Base-by-base conservation (phyloP, 225 moss, liverwort and hornwort species). In the Rhytidiadelphus loreus region DNA sequence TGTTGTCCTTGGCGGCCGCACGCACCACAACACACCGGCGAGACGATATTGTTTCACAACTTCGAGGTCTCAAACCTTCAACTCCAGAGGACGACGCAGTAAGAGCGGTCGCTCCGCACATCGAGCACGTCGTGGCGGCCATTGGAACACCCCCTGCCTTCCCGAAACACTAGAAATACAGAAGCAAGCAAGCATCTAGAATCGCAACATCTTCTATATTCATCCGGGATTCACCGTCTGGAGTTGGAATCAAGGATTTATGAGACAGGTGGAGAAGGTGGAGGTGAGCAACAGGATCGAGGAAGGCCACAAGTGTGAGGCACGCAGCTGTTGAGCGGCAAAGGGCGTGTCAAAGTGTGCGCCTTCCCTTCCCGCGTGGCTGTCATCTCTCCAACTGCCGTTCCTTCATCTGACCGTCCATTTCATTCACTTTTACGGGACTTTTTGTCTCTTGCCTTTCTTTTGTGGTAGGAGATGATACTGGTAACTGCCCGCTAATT, bases 1-100 rank as follows among this genome's bases (percentile, higher is more conserved):
- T 39, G 43, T 44, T 65, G 35, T 79, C 90, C 71, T 91, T 62
- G 37, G 63, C 89, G 13, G 91, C 94, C 57, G 87, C 93, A 50
- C 92, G 89, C 64, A 95, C 92, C 85, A 62, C 81, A 16, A 88
- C 93, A 63, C 71, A 86, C 81, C 91, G 83, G 37, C 92, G 90
- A 74, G 87, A 81, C 33, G 76, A 66, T 50, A 65, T 37, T 41
- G 26, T 39, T 64, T 87, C 88, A 41, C 30, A 75, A 26, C 41
- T 86, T 65, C 85, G 87, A 64, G 81, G 41, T 60, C 88, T 91
- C 86, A 92, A 77, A 12, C 86, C 89, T 64, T 92, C 88, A 52
- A 83, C 29, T 11, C 88, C 80, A 32, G 81, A 82, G 18, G 90
- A 82, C 24, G 86, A 89, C 70, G 91, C 81, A 77, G 84, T 60